Evolutionary conservation across 106 monocot species (phyloP).

Genomic region (Dioscorea dumetorum): DNA sequence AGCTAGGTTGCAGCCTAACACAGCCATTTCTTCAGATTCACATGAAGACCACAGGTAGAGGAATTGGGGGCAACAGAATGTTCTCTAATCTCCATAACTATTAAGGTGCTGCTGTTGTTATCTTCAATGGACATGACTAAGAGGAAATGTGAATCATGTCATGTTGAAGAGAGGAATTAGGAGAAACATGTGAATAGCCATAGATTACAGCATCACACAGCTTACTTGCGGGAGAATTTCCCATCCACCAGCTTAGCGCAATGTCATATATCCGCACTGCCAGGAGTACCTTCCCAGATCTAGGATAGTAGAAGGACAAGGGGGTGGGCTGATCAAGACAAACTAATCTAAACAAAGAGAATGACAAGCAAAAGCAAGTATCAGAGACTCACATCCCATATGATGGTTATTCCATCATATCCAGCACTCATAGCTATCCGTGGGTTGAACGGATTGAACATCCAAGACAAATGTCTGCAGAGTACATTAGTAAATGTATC

Average conservation of each 20-base stretch:
- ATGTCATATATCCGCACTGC: slow-evolving; percentile 85
- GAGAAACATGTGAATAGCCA: background rate
- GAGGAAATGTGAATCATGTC: too few relatives aligned
- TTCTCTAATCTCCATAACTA: too few relatives aligned
- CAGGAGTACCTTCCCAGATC: slow-evolving; percentile 99
- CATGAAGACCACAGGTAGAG: too few relatives aligned
- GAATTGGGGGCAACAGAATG: too few relatives aligned
- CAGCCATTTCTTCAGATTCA: too few relatives aligned
- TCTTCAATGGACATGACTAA: too few relatives aligned
- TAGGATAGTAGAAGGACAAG: slow-evolving; percentile 17
- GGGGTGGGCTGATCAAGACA: background rate
- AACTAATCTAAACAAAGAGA: background rate
- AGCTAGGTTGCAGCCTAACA: too few relatives aligned
- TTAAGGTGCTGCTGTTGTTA: too few relatives aligned
- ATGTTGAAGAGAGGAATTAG: background rate
- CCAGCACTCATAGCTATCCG: slow-evolving; percentile 99
- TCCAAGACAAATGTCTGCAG: slow-evolving; percentile 95
- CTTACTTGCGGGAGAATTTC: slow-evolving; percentile 97
- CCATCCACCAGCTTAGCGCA: slow-evolving; percentile 95
- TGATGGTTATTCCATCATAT: slow-evolving; percentile 92
- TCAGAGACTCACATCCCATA: slow-evolving; percentile 45
- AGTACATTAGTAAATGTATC: background rate
- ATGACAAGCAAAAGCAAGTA: background rate
- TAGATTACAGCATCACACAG: background rate
- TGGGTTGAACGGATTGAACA: slow-evolving; percentile 99